Percentiles rank a stretch among this genome's conserved stretches.
phyloP scores from a whole-genome alignment of 2,329 filamentous ascomycete genomes.

The Alternaria gansuensis region DNA sequence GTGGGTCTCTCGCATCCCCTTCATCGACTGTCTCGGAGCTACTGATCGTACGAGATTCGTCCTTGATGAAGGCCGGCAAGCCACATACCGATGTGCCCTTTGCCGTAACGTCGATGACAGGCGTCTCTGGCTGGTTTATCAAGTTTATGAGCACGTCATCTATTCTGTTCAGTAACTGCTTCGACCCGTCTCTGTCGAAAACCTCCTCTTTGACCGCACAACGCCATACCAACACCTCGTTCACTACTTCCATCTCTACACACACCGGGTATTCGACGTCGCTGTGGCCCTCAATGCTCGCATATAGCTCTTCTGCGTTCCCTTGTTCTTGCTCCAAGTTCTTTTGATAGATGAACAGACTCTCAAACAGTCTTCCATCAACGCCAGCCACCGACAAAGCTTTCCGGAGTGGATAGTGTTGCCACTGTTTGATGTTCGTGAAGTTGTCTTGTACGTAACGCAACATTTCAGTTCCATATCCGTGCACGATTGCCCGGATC shows the following conservation, averaged over 20 bases:
- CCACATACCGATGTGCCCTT: slow-evolving; percentile 71
- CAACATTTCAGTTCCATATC: slow-evolving; percentile 70
- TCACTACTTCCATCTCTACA: slow-evolving; percentile 76
- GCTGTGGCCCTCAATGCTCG: slow-evolving; percentile 69
- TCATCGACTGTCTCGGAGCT: no score
- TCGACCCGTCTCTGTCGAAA: slow-evolving; percentile 58
- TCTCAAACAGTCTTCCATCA: slow-evolving; percentile 66
- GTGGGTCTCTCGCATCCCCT: background rate
- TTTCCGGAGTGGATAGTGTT: slow-evolving; percentile 79
- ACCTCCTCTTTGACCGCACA: slow-evolving; percentile 71
- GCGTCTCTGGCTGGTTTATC: slow-evolving; percentile 58
- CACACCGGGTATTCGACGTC: slow-evolving; percentile 84
- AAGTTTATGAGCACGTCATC: slow-evolving; percentile 68
- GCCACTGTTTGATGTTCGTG: slow-evolving; percentile 71
- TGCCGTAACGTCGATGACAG: slow-evolving; percentile 64
- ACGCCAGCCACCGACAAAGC: slow-evolving; percentile 65
- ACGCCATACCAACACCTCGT: slow-evolving; percentile 70
- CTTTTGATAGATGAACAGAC: slow-evolving; percentile 73
- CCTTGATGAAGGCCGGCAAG: slow-evolving; percentile 58
- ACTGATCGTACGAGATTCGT: background rate
- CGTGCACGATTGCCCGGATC: slow-evolving; percentile 76
- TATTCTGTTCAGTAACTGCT: slow-evolving; percentile 65
- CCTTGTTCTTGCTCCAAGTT: slow-evolving; percentile 45
- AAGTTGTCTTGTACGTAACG: slow-evolving; percentile 77
- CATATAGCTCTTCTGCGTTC: slow-evolving; percentile 59